These are phyloP conservation scores for Penicillium riverlandense DNA, from an alignment of 495 filamentous ascomycete genomes.

Conservation along the genomic window DNA sequence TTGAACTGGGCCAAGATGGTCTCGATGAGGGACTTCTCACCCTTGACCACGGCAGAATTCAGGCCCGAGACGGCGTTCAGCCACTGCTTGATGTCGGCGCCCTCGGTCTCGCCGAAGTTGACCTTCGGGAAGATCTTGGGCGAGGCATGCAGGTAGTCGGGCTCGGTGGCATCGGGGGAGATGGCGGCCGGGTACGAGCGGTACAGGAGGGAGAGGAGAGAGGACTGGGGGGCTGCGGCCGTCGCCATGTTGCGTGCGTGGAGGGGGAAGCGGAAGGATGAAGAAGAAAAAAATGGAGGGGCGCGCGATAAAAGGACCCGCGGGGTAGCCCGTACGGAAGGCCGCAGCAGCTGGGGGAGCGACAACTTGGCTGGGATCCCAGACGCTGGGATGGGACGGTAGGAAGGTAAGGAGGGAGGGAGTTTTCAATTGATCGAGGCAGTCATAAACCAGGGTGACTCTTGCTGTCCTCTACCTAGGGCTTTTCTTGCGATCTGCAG, in stretches of 20 bases:
- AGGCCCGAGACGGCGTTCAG: slow-evolving; percentile 65
- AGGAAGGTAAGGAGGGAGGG: too few relatives aligned
- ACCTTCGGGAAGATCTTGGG: slow-evolving; percentile 57
- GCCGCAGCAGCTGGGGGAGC: slow-evolving; percentile 21
- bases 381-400: too few relatives aligned
- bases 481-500: too few relatives aligned
- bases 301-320: slow-evolving; percentile 26
- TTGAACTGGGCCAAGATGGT: slow-evolving; percentile 67
- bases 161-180: slow-evolving; percentile 42
- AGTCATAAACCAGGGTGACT: too few relatives aligned
- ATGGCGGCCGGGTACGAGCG: slow-evolving; percentile 44
- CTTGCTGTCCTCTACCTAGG: too few relatives aligned
- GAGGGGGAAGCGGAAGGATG: slow-evolving; percentile 15
- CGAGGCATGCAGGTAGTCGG: slow-evolving; percentile 42
- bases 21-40: slow-evolving; percentile 44
- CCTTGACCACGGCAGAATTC: slow-evolving; percentile 48
- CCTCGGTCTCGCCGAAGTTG: slow-evolving; percentile 67
- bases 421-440: too few relatives aligned
- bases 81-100: slow-evolving; percentile 84
- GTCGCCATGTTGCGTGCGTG: slow-evolving; percentile 41
- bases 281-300: slow-evolving; percentile 32
- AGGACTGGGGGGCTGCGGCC: slow-evolving; percentile 42
- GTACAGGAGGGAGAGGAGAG: slow-evolving; percentile 47
- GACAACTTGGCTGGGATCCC: slow-evolving; percentile 26
- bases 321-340: slow-evolving; percentile 29